phyloP scores from a whole-genome alignment of 306 rosid species.

The Hippophae rhamnoides region DNA sequence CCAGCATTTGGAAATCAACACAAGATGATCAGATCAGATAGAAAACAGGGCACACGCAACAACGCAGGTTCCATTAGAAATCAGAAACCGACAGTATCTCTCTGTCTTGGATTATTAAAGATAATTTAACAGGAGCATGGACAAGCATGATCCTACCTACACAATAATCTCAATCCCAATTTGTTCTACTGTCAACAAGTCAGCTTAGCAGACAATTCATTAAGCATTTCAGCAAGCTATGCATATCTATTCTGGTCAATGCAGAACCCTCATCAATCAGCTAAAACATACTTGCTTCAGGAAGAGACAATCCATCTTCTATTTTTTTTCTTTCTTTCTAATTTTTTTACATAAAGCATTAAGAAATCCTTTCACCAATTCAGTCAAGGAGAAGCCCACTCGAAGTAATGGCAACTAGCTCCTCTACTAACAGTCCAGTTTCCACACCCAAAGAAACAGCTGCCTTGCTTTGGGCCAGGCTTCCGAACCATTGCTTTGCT shows the following conservation, averaged over 20 bases:
- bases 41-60: no score
- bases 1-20: no score
- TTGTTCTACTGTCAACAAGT: not conserved
- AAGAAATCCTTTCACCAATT: constrained; percentile 11
- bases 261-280: constrained; percentile 29
- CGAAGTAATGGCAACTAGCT: constrained; percentile 77
- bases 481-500: constrained; percentile 54
- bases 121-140: not conserved
- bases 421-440: constrained; percentile 76
- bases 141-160: not conserved
- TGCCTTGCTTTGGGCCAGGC: constrained; percentile 23
- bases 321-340: constrained; percentile 2
- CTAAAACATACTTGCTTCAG: constrained; percentile 35
- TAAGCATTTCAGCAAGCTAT: not conserved
- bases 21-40: no score
- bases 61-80: no score
- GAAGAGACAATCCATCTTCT: constrained; percentile 39
- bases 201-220: not conserved
- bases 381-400: constrained; percentile 64
- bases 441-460: constrained; percentile 73
- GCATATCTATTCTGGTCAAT: not conserved
- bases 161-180: not conserved
- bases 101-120: not conserved
- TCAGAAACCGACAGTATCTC: not conserved
- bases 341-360: constrained; percentile 29